phyloP scores from a whole-genome alignment of 805 yeast species.

The Barnettozyma botsteinii region DNA sequence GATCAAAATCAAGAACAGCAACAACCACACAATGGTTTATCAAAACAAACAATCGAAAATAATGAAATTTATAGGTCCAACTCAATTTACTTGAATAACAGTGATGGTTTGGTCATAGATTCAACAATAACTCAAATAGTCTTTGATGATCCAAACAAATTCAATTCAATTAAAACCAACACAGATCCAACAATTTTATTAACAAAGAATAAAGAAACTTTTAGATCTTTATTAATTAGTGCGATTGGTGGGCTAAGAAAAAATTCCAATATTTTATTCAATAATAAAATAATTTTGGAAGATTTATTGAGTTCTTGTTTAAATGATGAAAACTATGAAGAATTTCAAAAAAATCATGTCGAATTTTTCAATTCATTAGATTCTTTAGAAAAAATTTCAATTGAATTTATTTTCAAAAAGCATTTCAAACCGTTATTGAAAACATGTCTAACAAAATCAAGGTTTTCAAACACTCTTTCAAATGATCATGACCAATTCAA shows the following conservation, averaged over 20 bases:
- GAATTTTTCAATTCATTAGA: slow-evolving; percentile 11
- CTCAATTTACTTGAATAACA: slow-evolving; percentile 21
- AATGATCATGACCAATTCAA: slow-evolving; percentile 9
- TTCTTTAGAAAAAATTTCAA: slow-evolving; percentile 23
- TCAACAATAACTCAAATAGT: slow-evolving; percentile 9
- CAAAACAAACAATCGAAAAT: background rate
- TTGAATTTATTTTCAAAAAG: slow-evolving; percentile 25
- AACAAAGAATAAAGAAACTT: slow-evolving; percentile 5
- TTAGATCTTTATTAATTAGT: slow-evolving; percentile 30
- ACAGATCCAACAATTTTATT: slow-evolving; percentile 35
- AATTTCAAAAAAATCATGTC: slow-evolving; percentile 9
- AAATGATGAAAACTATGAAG: slow-evolving; percentile 11
- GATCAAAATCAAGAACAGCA: slow-evolving; percentile 2
- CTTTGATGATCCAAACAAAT: slow-evolving; percentile 33
- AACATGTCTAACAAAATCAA: slow-evolving; percentile 13
- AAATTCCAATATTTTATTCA: slow-evolving; percentile 27
- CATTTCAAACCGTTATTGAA: slow-evolving; percentile 22
- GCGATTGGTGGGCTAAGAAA: slow-evolving; percentile 40
- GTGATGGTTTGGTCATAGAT: slow-evolving; percentile 13
- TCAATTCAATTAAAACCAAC: slow-evolving; percentile 29
- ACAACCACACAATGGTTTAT: no score
- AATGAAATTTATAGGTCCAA: slow-evolving; percentile 15
- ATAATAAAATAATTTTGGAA: slow-evolving; percentile 7
- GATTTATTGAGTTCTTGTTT: slow-evolving; percentile 13
- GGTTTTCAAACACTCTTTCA: slow-evolving; percentile 15